phyloP scores from a whole-genome alignment of 768 basidiomycete species.

The Boletus vermiculosoides region DNA sequence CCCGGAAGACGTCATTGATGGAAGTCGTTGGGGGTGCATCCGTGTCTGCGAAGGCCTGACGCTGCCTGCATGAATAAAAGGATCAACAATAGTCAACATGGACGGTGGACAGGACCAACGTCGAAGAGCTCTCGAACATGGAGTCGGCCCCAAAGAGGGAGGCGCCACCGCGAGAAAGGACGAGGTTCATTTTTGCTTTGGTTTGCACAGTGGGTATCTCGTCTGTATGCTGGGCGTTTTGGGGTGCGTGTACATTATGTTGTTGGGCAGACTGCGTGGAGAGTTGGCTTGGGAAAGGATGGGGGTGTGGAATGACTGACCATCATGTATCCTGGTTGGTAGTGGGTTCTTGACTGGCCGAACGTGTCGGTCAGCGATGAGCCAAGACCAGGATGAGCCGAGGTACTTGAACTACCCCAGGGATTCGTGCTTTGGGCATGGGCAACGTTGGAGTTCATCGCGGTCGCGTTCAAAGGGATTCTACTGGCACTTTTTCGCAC shows the following conservation, averaged over 20 bases:
- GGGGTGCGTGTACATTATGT: slow-evolving; percentile 53
- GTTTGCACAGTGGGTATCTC: slow-evolving; percentile 75
- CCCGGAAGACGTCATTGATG: slow-evolving; percentile 71
- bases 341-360: slow-evolving; percentile 70
- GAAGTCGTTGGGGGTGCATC: slow-evolving; percentile 80
- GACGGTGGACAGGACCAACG: slow-evolving; percentile 16
- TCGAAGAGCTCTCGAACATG: slow-evolving; percentile 69
- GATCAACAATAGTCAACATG: slow-evolving; percentile 4
- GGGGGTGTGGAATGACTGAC: slow-evolving; percentile 38
- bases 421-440: slow-evolving; percentile 50
- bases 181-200: slow-evolving; percentile 77
- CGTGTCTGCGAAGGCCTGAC: slow-evolving; percentile 66
- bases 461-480: background rate
- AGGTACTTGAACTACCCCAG: slow-evolving; percentile 51
- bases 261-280: slow-evolving; percentile 58
- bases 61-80: slow-evolving; percentile 40
- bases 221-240: slow-evolving; percentile 62
- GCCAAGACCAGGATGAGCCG: slow-evolving; percentile 39
- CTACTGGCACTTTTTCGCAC: slow-evolving; percentile 4
- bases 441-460: slow-evolving; percentile 19
- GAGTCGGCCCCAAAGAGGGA: slow-evolving; percentile 82
- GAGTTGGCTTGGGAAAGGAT: background rate
- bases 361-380: slow-evolving; percentile 65
- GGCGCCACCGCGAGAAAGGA: slow-evolving; percentile 58
- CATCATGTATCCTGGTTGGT: slow-evolving; percentile 81